Percentiles rank a stretch among this genome's conserved stretches.
Conservation (phyloP, 2,329 filamentous ascomycete species). For the Trichoderma sp. region DNA sequence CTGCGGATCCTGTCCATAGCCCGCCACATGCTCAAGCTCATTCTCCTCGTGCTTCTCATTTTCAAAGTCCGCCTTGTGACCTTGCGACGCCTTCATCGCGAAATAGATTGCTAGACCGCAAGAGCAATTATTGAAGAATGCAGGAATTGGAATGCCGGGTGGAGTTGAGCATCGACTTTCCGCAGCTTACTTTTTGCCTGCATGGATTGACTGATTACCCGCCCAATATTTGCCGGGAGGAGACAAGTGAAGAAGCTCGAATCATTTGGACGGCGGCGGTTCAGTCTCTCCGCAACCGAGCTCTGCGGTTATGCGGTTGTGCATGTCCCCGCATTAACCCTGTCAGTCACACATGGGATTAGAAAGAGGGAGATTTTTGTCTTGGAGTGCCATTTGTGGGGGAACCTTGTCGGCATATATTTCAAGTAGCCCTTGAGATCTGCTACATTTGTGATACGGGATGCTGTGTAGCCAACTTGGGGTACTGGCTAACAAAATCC, state of each 20-base stretch:
- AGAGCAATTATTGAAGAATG: not conserved
- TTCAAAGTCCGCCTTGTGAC: constrained; percentile 24
- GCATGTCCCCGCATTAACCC: constrained; percentile 4
- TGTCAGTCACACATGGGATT: not conserved
- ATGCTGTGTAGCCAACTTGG: no score
- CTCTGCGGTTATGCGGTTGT: not conserved
- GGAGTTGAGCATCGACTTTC: not conserved
- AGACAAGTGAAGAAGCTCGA: not conserved
- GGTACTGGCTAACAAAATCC: no score
- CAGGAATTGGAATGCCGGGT: not conserved
- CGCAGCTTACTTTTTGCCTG: not conserved
- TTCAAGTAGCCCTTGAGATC: not conserved
- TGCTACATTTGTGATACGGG: no score
- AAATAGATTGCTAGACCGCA: not conserved
- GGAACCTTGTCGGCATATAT: not conserved
- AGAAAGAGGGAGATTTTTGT: not conserved
- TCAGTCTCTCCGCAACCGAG: not conserved
- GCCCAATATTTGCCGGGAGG: not conserved
- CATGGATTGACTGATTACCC: not conserved
- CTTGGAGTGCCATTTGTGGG: not conserved
- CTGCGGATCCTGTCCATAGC: constrained; percentile 17
- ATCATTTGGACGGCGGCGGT: not conserved
- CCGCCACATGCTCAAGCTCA: constrained; percentile 24
- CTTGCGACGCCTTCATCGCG: constrained; percentile 18
- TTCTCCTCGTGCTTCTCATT: constrained; percentile 23